Conservation (phyloP, 2,329 filamentous ascomycete species). For the Hypoxylon sp. region DNA sequence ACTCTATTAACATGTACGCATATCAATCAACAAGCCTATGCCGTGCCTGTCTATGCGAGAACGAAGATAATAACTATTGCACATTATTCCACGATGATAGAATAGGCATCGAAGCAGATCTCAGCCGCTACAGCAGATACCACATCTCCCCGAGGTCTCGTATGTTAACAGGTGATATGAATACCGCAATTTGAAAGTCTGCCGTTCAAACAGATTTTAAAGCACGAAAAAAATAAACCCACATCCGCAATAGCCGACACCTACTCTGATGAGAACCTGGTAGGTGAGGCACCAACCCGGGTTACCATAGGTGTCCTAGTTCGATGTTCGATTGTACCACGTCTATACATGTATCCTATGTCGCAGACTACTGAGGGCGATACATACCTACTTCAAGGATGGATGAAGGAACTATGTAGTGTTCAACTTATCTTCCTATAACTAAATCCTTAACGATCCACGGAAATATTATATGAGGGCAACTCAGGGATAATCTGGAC, state of each 20-base stretch:
- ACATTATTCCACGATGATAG: neutral
- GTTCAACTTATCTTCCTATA: too few relatives aligned
- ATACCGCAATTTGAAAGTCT: neutral
- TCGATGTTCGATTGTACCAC: neutral
- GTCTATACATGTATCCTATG: neutral
- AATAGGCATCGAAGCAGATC: neutral
- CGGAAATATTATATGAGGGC: too few relatives aligned
- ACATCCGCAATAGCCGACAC: conserved; percentile 7
- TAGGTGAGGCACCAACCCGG: neutral
- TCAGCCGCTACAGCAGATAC: neutral
- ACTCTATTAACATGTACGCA: conserved; percentile 3
- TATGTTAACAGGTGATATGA: neutral
- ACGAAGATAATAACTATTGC: neutral
- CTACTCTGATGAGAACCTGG: neutral
- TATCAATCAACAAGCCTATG: neutral
- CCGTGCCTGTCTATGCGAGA: neutral
- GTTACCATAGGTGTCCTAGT: neutral
- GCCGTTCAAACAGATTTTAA: neutral
- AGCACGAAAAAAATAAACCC: conserved; percentile 2
- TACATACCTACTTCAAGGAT: neutral
- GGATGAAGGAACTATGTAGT: neutral
- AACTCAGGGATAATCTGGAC: too few relatives aligned
- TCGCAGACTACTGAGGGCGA: neutral
- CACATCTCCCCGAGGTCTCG: neutral
- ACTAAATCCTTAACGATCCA: too few relatives aligned